phyloP scores from a whole-genome alignment of 2,329 filamentous ascomycete genomes.

The Cytospora piceicola region DNA sequence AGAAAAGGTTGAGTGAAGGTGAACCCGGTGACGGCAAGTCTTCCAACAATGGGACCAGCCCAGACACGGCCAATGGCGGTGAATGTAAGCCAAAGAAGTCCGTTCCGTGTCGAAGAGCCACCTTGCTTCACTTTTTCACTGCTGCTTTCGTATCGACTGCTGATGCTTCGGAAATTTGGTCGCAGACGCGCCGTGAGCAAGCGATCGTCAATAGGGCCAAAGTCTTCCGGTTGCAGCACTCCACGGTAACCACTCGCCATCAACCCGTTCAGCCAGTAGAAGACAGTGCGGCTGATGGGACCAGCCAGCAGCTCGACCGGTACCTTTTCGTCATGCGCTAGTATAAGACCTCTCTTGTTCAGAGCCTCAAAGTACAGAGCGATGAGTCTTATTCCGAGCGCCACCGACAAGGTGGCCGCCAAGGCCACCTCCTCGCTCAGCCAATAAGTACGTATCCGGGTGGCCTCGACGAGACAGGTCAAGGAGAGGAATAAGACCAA shows the following conservation, averaged over 20 bases:
- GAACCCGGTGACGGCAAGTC: slow-evolving; percentile 31
- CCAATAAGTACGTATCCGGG: slow-evolving; percentile 32
- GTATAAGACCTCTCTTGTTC: slow-evolving; percentile 29
- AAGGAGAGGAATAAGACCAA: slow-evolving; percentile 30
- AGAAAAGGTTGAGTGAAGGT: slow-evolving; percentile 33
- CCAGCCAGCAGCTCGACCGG: slow-evolving; percentile 30
- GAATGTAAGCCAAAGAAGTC: slow-evolving; percentile 4
- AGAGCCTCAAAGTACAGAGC: slow-evolving; percentile 31
- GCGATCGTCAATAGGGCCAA: slow-evolving; percentile 30
- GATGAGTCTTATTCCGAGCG: slow-evolving; percentile 29
- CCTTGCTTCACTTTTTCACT: not conserved
- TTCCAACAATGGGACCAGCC: slow-evolving; percentile 27
- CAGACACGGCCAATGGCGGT: slow-evolving; percentile 26
- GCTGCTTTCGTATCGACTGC: not conserved
- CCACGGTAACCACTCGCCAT: slow-evolving; percentile 30
- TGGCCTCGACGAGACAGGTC: slow-evolving; percentile 27
- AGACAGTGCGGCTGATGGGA: slow-evolving; percentile 31
- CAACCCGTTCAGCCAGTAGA: slow-evolving; percentile 32
- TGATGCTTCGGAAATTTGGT: slow-evolving; percentile 1
- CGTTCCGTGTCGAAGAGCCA: not conserved
- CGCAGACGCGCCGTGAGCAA: slow-evolving; percentile 13
- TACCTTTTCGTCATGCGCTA: slow-evolving; percentile 1
- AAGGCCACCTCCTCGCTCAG: slow-evolving; percentile 25
- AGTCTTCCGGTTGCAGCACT: slow-evolving; percentile 28
- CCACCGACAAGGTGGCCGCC: slow-evolving; percentile 21